Conservation (phyloP, 176 grass and related monocot species). For the Chloris gayana region DNA sequence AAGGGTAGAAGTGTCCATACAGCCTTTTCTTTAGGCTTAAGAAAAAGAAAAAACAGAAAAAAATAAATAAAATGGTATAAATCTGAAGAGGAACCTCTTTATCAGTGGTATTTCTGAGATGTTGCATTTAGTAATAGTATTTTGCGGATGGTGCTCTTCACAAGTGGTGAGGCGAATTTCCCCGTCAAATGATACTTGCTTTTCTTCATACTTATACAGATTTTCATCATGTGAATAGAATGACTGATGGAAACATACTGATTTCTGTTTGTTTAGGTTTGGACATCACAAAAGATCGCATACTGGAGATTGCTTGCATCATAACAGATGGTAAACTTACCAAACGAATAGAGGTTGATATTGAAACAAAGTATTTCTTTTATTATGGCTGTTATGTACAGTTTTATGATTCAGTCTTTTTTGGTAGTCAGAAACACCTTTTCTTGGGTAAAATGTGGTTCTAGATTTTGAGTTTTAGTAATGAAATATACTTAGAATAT, state of each 20-base stretch:
- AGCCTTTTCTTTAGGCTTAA: too few relatives aligned
- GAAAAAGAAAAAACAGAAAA: too few relatives aligned
- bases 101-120: too few relatives aligned
- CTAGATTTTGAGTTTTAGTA: background rate
- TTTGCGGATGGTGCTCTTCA: too few relatives aligned
- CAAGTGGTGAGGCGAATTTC: too few relatives aligned
- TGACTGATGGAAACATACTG: background rate
- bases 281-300: background rate
- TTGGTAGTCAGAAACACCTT: background rate
- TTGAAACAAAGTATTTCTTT: background rate
- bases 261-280: constrained; percentile 2
- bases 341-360: background rate
- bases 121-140: too few relatives aligned
- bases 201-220: background rate
- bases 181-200: background rate
- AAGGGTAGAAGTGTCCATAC: too few relatives aligned
- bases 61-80: too few relatives aligned
- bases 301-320: background rate
- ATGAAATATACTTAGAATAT: background rate
- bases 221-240: background rate
- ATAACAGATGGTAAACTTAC: constrained; percentile 12
- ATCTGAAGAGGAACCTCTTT: too few relatives aligned
- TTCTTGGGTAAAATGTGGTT: background rate
- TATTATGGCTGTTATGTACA: background rate
- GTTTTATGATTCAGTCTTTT: background rate